A percentile compares a stretch with the other conserved stretches of the same genome.
Evolutionary conservation across 306 rosid species (phyloP).

Genomic region (Ormosia emarginata): DNA sequence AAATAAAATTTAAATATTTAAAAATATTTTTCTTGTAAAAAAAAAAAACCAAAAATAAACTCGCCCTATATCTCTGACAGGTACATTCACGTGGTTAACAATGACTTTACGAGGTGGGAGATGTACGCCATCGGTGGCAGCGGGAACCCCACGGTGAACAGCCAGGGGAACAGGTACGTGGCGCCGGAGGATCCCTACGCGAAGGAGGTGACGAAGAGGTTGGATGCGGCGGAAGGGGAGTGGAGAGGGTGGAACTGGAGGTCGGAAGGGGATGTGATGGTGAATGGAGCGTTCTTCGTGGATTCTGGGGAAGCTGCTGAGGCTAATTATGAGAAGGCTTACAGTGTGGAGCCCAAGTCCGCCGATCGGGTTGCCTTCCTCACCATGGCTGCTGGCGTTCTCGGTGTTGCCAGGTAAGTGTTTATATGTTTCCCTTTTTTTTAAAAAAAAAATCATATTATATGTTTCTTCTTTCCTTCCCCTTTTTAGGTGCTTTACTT

Average conservation of each 20-base stretch:
- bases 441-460: too few species aligned
- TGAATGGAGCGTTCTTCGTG: constrained; percentile 77
- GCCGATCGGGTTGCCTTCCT: constrained; percentile 58
- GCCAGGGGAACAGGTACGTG: constrained; percentile 75
- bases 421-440: neutral
- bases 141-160: constrained; percentile 69
- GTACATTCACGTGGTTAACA: constrained; percentile 83
- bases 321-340: constrained; percentile 56
- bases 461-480: neutral
- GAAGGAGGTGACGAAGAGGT: constrained; percentile 80
- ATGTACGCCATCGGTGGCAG: constrained; percentile 96
- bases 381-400: constrained; percentile 72
- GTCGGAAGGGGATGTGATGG: constrained; percentile 77
- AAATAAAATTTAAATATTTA: too few species aligned
- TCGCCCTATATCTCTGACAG: neutral
- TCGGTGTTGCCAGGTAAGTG: constrained; percentile 69
- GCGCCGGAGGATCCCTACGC: constrained; percentile 61
- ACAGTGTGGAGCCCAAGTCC: constrained; percentile 69
- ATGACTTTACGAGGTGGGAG: constrained; percentile 81
- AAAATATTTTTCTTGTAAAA: too few species aligned
- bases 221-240: constrained; percentile 45
- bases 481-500: too few species aligned
- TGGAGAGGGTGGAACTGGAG: constrained; percentile 89
- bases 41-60: too few species aligned
- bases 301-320: constrained; percentile 54